These are phyloP conservation scores for Rhodotorula sp. DNA, from an alignment of 1,284 basidiomycete genomes.

Conservation along the genomic window DNA sequence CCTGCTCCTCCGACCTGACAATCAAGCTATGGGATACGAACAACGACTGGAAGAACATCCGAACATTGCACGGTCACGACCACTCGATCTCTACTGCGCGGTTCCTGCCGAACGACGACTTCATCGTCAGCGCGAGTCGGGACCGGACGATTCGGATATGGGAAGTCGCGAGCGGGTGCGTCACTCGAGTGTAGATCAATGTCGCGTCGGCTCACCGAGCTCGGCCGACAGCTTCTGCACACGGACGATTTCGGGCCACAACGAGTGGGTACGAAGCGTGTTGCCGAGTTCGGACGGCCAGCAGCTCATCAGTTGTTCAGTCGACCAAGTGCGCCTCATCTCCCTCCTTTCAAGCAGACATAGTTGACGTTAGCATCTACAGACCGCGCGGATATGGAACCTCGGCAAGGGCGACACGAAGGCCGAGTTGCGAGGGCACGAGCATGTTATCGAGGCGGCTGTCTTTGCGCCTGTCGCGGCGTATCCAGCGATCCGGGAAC, in stretches of 20 bases:
- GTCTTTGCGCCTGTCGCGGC: conserved; percentile 75
- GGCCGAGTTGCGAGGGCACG: conserved; percentile 79
- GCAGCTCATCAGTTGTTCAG: conserved; percentile 73
- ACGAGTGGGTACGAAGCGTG: conserved; percentile 68
- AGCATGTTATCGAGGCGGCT: conserved; percentile 79
- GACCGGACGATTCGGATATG: conserved; percentile 83
- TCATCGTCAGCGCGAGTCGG: conserved; percentile 78
- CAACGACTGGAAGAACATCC: conserved; percentile 83
- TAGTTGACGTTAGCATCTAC: not conserved
- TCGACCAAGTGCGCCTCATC: conserved; percentile 67
- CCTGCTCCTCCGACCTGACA: conserved; percentile 83
- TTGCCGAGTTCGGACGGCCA: conserved; percentile 73
- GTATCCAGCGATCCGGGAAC: conserved; percentile 72
- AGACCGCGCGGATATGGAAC: conserved; percentile 84
- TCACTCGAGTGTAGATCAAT: too few species aligned
- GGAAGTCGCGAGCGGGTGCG: conserved; percentile 78
- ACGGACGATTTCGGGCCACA: conserved; percentile 62
- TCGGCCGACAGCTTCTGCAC: conserved; percentile 56
- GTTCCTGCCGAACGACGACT: conserved; percentile 79
- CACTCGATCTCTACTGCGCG: conserved; percentile 81
- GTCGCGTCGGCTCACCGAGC: not conserved
- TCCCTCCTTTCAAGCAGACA: not conserved
- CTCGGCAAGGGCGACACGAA: conserved; percentile 71
- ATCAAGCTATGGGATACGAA: conserved; percentile 89
- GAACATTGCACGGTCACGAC: conserved; percentile 85